Base-by-base conservation (phyloP, 2,329 filamentous ascomycete genomes). In the Venturia pyrina region DNA sequence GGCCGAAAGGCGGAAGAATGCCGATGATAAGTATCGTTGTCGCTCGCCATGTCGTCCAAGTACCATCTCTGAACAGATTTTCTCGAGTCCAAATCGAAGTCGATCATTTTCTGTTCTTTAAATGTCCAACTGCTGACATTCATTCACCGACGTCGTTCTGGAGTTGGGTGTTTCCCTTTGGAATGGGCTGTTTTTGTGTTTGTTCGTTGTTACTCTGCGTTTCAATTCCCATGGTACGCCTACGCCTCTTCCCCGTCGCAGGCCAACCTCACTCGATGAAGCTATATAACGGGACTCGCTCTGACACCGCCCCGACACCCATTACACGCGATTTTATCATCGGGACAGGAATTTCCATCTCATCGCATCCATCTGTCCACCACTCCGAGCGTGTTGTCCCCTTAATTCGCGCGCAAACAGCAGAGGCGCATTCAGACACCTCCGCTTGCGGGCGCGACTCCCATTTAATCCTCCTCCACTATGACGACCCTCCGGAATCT, bases 401-500 rank as follows among this genome's bases (percentile, higher is more conserved):
- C 32, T 17, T 4, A 37, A 59, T 3, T 37, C 53, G 53, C 24
- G 53, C 53, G 48, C 48, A 28, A 53, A 53, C 48, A 11, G n/a
- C 48, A 28, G 48, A 53, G 48, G 48, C 48, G 48, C 48, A 53
- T 53, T 28, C 48, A 37, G 1, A 59, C 32, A 37, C 28, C 53
- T 59, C 28, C 28, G 53, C 28, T 59, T 37, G 53, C 53, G 32
- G 53, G 28, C 53, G 28, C 53, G 53, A 59, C 53, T 34, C 53
- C 53, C 53, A 43, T 40, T 24, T 1, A 44, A 13, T 37, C 19
- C 32, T 59, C 32, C 7, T 28, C 34, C 44, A 64, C 32, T n/a
- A 78, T 78, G 76, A 73, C 76, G 66, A 73, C 71, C 69, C 75
- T 75, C 28, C 74, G 75, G 62, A 74, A 73, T 53, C 74, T 75